Evolutionary conservation across 1,139 yeast genomes (phyloP).

Genomic region (Protomyces inundatus): DNA sequence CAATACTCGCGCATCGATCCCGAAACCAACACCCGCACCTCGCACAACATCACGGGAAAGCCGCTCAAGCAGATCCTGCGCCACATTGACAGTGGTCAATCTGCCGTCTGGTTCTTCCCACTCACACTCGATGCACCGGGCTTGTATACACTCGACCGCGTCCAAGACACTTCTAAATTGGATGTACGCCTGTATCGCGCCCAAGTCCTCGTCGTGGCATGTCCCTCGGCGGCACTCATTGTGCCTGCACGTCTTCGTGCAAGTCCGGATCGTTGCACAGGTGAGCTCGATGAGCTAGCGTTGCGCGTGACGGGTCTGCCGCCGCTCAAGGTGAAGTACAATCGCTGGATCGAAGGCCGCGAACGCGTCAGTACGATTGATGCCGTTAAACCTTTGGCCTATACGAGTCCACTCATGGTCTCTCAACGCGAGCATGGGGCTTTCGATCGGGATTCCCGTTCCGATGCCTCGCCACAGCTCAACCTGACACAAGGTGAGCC

Average conservation of each 20-base stretch:
- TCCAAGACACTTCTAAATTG: slow-evolving; percentile 59
- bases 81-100: slow-evolving; percentile 37
- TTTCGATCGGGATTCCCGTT: no score
- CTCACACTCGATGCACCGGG: slow-evolving; percentile 62
- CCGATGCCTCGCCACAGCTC: neutral
- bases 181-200: slow-evolving; percentile 61
- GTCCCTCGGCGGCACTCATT: slow-evolving; percentile 64
- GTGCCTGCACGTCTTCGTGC: slow-evolving; percentile 35
- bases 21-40: slow-evolving; percentile 47
- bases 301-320: slow-evolving; percentile 66
- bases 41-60: slow-evolving; percentile 53
- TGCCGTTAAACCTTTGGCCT: slow-evolving; percentile 17
- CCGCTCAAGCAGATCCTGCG: slow-evolving; percentile 47
- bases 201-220: slow-evolving; percentile 61
- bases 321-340: slow-evolving; percentile 62
- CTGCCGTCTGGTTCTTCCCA: slow-evolving; percentile 39
- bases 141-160: slow-evolving; percentile 59
- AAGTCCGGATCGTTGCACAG: slow-evolving; percentile 55
- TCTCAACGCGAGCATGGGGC: slow-evolving; percentile 1
- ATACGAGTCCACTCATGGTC: slow-evolving; percentile 17
- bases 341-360: slow-evolving; percentile 51
- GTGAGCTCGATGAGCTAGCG: slow-evolving; percentile 52
- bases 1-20: slow-evolving; percentile 62
- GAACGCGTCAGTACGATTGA: slow-evolving; percentile 35
- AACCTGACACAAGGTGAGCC: neutral